phyloP scores from a whole-genome alignment of 1,139 yeast species.

The Protomyces inundatus region DNA sequence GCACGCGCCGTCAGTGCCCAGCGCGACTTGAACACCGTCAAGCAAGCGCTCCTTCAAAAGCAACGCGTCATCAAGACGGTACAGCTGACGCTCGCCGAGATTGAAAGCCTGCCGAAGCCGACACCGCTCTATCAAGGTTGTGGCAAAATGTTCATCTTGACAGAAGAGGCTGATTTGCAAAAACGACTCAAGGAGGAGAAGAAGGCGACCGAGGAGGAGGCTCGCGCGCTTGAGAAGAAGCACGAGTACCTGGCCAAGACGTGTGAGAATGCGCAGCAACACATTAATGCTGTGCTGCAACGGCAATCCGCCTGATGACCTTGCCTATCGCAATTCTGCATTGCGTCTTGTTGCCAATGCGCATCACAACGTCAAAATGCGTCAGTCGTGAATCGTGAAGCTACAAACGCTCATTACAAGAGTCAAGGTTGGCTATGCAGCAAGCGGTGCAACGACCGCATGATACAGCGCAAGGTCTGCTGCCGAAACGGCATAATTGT shows the following conservation, averaged over 20 bases:
- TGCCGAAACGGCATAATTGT: background rate
- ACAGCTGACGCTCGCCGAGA: constrained; percentile 19
- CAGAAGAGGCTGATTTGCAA: constrained; percentile 1
- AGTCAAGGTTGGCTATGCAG: background rate
- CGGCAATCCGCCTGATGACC: background rate
- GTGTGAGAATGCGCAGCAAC: constrained; percentile 22
- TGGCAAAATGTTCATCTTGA: constrained; percentile 21
- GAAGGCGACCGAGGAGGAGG: constrained; percentile 15
- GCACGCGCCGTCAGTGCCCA: constrained; percentile 20
- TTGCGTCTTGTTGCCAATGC: background rate
- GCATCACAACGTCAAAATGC: background rate
- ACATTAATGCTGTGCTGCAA: constrained; percentile 15
- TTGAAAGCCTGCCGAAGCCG: background rate
- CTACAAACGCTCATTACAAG: background rate
- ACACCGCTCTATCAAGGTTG: constrained; percentile 17
- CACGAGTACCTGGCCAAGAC: constrained; percentile 13
- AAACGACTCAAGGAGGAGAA: constrained; percentile 8
- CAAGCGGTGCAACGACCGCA: background rate
- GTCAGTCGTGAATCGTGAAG: background rate
- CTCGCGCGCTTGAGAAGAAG: constrained; percentile 17
- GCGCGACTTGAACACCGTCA: constrained; percentile 9
- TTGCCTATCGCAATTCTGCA: too few relatives aligned
- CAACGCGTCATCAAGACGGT: constrained; percentile 1
- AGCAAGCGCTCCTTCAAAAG: constrained; percentile 8
- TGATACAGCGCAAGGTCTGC: background rate